Evolutionary conservation across 2,329 filamentous ascomycete species (phyloP), one percentile per base, ranked within the genome.

Genomic region (Hortaea werneckii): DNA sequence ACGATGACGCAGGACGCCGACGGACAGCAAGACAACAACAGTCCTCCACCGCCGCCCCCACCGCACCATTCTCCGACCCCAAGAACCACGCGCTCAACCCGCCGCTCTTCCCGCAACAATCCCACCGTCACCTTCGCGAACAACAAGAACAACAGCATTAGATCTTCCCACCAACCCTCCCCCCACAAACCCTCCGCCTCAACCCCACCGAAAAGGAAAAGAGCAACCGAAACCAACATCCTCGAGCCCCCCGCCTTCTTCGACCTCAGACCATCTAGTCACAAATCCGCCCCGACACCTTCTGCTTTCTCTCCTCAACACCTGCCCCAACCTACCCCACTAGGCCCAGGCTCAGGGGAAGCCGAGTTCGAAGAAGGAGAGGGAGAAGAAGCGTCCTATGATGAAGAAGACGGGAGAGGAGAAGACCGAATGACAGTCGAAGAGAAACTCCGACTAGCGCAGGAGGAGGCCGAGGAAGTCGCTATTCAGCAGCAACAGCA

Each of bases 371-470:
- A 50, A 6, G 46, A 43, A 43, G 35, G 58, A 61, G 57, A 59
- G 42, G 48, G 4, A 20, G 20, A 20, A 20, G 20, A 20, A 20
- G 20, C 20, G 2, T 20, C 20, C 20, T 20, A 20, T 4, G 32
- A n/a, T n/a, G n/a, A n/a, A n/a, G n/a, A n/a, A n/a, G n/a, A n/a
- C n/a, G n/a, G n/a, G n/a, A n/a, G n/a, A n/a, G n/a, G n/a, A n/a
- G n/a, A n/a, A 35, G 32, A 9, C 8, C 51, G 50, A 32, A 55
- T 71, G 45, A 71, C 67, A 3, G 64, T 73, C 42, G 62, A 68
- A 46, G 68, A 74, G 46, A 74, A 73, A 54, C 64, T 74, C 43
- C 65, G 61, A 42, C 65, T 62, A 40, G 68, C 65, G 6, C 65
- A 68, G 49, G 59, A 59, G 47, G 67, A 71, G 53, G 70, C 70